phyloP scores from a whole-genome alignment of 2,329 filamentous ascomycete genomes.

The Pseudocercospora eumusae region DNA sequence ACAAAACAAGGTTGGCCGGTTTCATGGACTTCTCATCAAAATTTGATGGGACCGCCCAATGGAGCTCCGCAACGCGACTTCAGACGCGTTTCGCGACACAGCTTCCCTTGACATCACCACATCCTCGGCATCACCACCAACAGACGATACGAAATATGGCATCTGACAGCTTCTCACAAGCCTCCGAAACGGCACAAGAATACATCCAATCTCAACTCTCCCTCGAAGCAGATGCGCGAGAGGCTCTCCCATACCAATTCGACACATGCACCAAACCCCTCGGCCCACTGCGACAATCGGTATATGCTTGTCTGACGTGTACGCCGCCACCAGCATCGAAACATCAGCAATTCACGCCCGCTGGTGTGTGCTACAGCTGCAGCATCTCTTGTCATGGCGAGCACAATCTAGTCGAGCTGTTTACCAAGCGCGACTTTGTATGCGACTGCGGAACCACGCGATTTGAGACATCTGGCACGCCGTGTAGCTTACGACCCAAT shows the following conservation, averaged over 20 bases:
- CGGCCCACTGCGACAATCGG: conserved; percentile 79
- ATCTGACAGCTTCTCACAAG: conserved; percentile 21
- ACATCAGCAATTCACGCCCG: conserved; percentile 66
- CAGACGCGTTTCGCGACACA: neutral
- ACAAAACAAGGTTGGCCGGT: neutral
- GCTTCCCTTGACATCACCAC: neutral
- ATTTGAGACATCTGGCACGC: conserved; percentile 62
- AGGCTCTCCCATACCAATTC: conserved; percentile 93
- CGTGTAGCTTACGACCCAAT: conserved; percentile 76
- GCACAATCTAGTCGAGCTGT: conserved; percentile 91
- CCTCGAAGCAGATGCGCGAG: conserved; percentile 91
- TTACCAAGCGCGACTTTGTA: conserved; percentile 90
- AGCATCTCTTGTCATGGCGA: conserved; percentile 96
- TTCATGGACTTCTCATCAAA: neutral
- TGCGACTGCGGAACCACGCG: conserved; percentile 94
- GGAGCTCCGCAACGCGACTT: neutral
- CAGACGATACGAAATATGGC: conserved; percentile 4
- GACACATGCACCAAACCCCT: conserved; percentile 90
- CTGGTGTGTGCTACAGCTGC: conserved; percentile 93
- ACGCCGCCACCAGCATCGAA: conserved; percentile 71
- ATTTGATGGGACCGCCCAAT: neutral
- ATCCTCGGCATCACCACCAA: neutral
- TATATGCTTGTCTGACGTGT: conserved; percentile 94
- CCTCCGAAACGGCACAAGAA: conserved; percentile 55
- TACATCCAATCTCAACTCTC: conserved; percentile 88